A percentile compares a stretch with the other conserved stretches of the same genome.
Conservation (phyloP, 805 yeast species). For the Candida cerambycidarum region DNA sequence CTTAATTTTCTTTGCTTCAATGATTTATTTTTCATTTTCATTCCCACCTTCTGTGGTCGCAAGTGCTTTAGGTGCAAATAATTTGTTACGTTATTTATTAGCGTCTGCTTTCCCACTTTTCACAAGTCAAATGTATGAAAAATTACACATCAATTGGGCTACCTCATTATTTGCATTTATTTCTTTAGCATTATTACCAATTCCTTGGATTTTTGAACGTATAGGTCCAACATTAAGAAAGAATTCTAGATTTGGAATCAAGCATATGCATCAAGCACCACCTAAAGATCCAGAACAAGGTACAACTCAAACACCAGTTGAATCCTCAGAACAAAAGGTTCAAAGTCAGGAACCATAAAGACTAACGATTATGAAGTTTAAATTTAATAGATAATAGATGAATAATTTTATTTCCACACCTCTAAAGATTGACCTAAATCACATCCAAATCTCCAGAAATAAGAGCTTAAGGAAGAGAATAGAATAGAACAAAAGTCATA, state of each 20-base stretch:
- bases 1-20: conserved; percentile 66
- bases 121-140: conserved; percentile 78
- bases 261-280: not conserved
- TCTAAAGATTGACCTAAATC: too few relatives aligned
- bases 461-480: too few relatives aligned
- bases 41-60: conserved; percentile 79
- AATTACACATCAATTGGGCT: conserved; percentile 78
- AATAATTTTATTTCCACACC: too few relatives aligned
- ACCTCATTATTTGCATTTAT: conserved; percentile 64
- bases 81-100: conserved; percentile 68
- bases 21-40: conserved; percentile 66
- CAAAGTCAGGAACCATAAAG: too few relatives aligned
- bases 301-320: too few relatives aligned
- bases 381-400: conserved; percentile 1
- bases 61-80: conserved; percentile 88
- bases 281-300: too few relatives aligned
- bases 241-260: conserved; percentile 58
- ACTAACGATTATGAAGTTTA: not conserved
- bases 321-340: not conserved
- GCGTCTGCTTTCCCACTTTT: conserved; percentile 85
- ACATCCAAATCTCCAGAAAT: too few relatives aligned
- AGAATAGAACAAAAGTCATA: too few relatives aligned
- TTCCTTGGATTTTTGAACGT: conserved; percentile 66
- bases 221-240: conserved; percentile 60
- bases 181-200: conserved; percentile 68